A percentile compares a stretch with the other conserved stretches of the same genome.
Conservation (phyloP, 306 rosid genomes). For the Citrullus amarus region DNA sequence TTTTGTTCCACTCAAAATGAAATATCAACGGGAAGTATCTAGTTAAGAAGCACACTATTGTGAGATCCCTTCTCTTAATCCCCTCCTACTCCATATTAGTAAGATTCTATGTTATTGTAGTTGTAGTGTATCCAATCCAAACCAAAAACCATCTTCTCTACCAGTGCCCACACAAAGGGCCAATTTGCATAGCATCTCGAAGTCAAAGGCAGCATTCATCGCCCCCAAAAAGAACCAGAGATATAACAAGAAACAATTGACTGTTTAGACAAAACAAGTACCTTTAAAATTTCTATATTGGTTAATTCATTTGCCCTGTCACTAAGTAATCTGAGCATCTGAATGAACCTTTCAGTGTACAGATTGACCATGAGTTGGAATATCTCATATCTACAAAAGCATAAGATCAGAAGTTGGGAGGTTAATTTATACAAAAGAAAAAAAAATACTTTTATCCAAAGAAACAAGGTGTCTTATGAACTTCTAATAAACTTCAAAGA, state of each 20-base stretch:
- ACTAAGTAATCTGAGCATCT: slow-evolving; percentile 90
- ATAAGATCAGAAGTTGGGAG: slow-evolving; percentile 16
- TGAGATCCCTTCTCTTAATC: background rate
- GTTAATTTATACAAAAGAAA: background rate
- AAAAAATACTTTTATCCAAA: background rate
- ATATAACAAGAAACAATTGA: slow-evolving; percentile 11
- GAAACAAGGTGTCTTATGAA: background rate
- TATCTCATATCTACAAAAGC: slow-evolving; percentile 76
- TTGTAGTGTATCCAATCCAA: background rate
- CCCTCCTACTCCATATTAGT: background rate
- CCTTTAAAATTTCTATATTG: slow-evolving; percentile 91
- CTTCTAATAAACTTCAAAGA: background rate
- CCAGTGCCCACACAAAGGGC: background rate
- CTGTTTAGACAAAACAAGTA: slow-evolving; percentile 20
- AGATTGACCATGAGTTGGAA: slow-evolving; percentile 94
- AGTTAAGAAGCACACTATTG: background rate
- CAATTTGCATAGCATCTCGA: background rate
- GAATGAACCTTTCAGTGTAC: slow-evolving; percentile 92
- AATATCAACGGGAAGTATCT: background rate
- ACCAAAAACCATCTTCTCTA: background rate
- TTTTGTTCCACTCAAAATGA: background rate
- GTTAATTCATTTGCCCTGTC: slow-evolving; percentile 83
- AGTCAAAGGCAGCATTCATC: background rate
- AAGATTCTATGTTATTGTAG: background rate
- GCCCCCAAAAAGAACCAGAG: background rate